These are phyloP conservation scores for Verticillium longisporum DNA, from an alignment of 2,329 filamentous ascomycete genomes.

Conservation along the genomic window DNA sequence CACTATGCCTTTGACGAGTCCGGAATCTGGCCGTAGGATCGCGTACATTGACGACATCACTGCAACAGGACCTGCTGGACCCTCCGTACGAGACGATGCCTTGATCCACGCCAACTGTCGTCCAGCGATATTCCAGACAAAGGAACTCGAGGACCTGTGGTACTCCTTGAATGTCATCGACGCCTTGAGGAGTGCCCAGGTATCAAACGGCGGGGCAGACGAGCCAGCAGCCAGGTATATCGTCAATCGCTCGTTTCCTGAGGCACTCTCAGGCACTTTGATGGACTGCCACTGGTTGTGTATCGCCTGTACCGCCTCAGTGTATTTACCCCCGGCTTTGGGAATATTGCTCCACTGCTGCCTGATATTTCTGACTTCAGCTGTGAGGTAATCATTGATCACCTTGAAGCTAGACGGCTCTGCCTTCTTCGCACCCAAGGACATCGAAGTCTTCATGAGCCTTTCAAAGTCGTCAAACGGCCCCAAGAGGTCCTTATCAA, in stretches of 20 bases:
- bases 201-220: conserved; percentile 19
- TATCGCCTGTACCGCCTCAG: conserved; percentile 23
- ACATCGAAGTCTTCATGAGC: conserved; percentile 6
- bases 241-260: conserved; percentile 16
- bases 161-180: conserved; percentile 38
- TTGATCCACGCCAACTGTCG: conserved; percentile 43
- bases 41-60: conserved; percentile 29
- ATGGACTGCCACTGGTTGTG: conserved; percentile 36
- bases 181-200: conserved; percentile 44
- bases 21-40: conserved; percentile 26
- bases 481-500: conserved; percentile 28
- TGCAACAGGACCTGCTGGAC: conserved; percentile 15
- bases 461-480: conserved; percentile 27
- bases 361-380: conserved; percentile 22
- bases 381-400: conserved; percentile 24
- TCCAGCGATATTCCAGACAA: conserved; percentile 42
- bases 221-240: conserved; percentile 13
- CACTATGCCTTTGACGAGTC: conserved; percentile 14
- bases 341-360: conserved; percentile 23
- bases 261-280: conserved; percentile 20
- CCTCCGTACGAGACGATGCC: conserved; percentile 15
- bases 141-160: conserved; percentile 16
- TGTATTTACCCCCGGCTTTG: conserved; percentile 12
- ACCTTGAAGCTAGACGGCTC: conserved; percentile 18
- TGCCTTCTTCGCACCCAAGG: background rate